Evolutionary conservation across 2,329 filamentous ascomycete species (phyloP), one percentile per base, ranked within the genome.

Genomic region (Arachnomyces sp.): DNA sequence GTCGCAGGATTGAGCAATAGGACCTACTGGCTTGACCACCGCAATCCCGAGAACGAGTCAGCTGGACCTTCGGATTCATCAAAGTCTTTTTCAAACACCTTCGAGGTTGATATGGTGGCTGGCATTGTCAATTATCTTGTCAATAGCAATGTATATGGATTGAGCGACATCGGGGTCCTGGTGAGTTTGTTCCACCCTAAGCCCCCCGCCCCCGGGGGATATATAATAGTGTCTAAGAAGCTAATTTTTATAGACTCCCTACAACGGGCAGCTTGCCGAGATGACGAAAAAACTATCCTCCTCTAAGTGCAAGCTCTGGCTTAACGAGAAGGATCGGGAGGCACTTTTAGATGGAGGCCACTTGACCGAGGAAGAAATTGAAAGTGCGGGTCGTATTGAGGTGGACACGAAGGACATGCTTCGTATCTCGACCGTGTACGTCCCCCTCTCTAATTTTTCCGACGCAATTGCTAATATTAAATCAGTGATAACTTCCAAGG

Each of bases 401-500:
- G 39, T 58, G n/a, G 34, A 47, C 6, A 45, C 57, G 21, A 38
- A 39, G 7, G 42, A 49, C 36, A 52, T 57, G 48, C 46, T 59
- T 12, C 48, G 50, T 18, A 37, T 59, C 25, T 48, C 56, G 2
- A 39, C 37, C 13, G 33, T 39, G 42, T 36, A 32, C 21, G 30
- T 34, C 8, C 4, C 16, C n/a, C 28, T 11, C 15, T 8, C 17
- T 13, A 6, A 9, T 12, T 14, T 15, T 8, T 2, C 15, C 14
- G 25, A 12, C 33, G 13, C 8, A 6, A 25, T 25, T 29, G 17
- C 34, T 33, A 28, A 43, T 16, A 14, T 16, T 28, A 17, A n/a
- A 9, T 5, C 28, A 44, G 41, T 21, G 51, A 61, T 47, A 60
- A 59, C 38, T 61, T 61, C 34, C 59, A 62, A 42, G 59, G 60